A percentile compares a stretch with the other conserved stretches of the same genome.
Evolutionary conservation across 805 yeast genomes (phyloP).

Genomic region (Candida andamanensis): DNA sequence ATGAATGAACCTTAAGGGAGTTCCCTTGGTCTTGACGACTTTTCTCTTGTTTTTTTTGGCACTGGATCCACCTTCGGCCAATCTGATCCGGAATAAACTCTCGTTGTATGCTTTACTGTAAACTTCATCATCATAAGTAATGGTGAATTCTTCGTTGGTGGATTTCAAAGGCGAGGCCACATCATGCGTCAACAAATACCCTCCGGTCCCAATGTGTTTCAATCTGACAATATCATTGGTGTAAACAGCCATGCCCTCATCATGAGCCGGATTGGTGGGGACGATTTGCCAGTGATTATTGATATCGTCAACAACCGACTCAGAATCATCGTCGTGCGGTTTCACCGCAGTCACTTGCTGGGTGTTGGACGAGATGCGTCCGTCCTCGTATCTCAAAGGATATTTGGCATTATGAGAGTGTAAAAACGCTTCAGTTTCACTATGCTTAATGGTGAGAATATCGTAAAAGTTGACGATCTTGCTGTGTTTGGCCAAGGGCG

Average conservation of each 20-base stretch:
- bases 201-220: constrained; percentile 74
- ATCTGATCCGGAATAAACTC: constrained; percentile 73
- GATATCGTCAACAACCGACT: constrained; percentile 31
- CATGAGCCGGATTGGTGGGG: constrained; percentile 44
- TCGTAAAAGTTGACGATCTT: constrained; percentile 74
- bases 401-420: constrained; percentile 77
- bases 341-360: constrained; percentile 82
- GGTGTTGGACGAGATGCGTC: constrained; percentile 88
- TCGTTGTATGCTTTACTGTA: constrained; percentile 49
- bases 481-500: constrained; percentile 66
- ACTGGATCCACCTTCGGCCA: constrained; percentile 26
- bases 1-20: constrained; percentile 68
- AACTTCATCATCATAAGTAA: constrained; percentile 59
- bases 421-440: constrained; percentile 69
- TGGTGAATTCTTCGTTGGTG: constrained; percentile 90
- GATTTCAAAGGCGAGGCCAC: constrained; percentile 92
- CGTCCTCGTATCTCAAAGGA: constrained; percentile 93
- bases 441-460: constrained; percentile 70
- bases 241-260: constrained; percentile 45
- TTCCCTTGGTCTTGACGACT: constrained; percentile 62
- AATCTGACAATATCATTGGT: constrained; percentile 76
- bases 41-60: constrained; percentile 46
- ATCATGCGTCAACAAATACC: constrained; percentile 82
- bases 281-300: constrained; percentile 86
- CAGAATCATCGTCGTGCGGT: constrained; percentile 29